A percentile compares a stretch with the other conserved stretches of the same genome.
Conservation (phyloP, 2,329 filamentous ascomycete species). For the Penicillium sp. region DNA sequence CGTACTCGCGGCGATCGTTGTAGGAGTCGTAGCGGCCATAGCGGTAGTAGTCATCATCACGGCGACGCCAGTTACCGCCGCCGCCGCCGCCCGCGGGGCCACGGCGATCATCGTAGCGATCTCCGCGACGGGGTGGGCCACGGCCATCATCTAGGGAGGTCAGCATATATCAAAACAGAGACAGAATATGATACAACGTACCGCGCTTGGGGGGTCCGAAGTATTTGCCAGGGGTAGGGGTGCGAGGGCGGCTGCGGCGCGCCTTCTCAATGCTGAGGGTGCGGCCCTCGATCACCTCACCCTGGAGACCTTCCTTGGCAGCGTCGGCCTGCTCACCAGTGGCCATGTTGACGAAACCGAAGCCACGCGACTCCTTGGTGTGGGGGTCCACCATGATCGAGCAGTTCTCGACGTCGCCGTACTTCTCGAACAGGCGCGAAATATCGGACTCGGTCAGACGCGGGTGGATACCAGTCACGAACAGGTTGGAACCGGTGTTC, state of each 20-base stretch:
- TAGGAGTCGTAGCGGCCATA: conserved; percentile 52
- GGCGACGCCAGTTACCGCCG: conserved; percentile 52
- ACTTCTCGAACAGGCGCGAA: conserved; percentile 95
- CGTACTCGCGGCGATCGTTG: conserved; percentile 60
- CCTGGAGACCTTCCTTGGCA: conserved; percentile 92
- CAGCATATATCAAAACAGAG: not conserved
- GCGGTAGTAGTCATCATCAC: conserved; percentile 48
- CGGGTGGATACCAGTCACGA: conserved; percentile 97
- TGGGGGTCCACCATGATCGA: conserved; percentile 99
- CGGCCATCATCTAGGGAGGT: conserved; percentile 38
- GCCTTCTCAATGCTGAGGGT: conserved; percentile 99
- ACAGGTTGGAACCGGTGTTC: conserved; percentile 97
- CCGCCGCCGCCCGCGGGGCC: conserved; percentile 53
- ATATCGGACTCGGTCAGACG: conserved; percentile 88
- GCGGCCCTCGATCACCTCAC: conserved; percentile 91
- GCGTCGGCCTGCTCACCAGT: conserved; percentile 93
- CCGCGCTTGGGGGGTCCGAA: conserved; percentile 97
- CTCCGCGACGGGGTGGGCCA: conserved; percentile 49
- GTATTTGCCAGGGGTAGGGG: conserved; percentile 97
- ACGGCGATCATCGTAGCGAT: conserved; percentile 57
- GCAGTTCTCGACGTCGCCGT: conserved; percentile 97
- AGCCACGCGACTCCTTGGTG: conserved; percentile 96
- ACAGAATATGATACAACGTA: conserved; percentile 51
- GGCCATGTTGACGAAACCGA: conserved; percentile 99
- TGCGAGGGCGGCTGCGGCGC: conserved; percentile 89